Percentiles rank a stretch among this genome's conserved stretches.
Evolutionary conservation across 2,329 filamentous ascomycete species (phyloP).

Genomic region (Knufia petricola): DNA sequence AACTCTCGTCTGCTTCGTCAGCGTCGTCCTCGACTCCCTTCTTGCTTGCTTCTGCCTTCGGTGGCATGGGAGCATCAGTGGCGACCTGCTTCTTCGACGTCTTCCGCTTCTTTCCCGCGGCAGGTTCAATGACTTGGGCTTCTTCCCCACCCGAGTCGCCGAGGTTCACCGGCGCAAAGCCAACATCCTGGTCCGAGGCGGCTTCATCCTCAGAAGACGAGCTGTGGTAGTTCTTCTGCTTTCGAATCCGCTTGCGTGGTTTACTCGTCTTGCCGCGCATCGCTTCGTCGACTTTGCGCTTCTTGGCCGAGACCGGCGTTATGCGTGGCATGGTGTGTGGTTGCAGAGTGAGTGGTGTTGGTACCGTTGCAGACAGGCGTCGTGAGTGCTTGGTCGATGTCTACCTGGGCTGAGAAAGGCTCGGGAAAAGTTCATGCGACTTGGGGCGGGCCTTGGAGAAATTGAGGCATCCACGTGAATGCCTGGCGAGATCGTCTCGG

Average conservation of each 20-base stretch:
- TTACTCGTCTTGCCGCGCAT: slow-evolving; percentile 44
- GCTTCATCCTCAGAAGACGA: slow-evolving; percentile 48
- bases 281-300: slow-evolving; percentile 52
- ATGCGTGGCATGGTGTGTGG: slow-evolving; percentile 23
- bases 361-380: neutral
- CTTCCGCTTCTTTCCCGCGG: slow-evolving; percentile 22
- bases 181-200: slow-evolving; percentile 24
- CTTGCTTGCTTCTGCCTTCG: slow-evolving; percentile 1
- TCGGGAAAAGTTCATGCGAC: neutral
- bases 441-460: neutral
- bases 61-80: neutral
- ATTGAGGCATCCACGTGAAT: neutral
- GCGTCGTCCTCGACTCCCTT: neutral
- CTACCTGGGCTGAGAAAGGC: no score
- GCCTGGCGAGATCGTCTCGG: neutral
- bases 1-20: neutral
- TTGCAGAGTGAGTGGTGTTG: no score
- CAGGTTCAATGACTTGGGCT: no score
- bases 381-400: neutral
- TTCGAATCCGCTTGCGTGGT: slow-evolving; percentile 51
- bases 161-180: slow-evolving; percentile 43
- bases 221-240: slow-evolving; percentile 55
- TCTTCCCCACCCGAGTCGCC: slow-evolving; percentile 36
- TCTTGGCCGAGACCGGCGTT: slow-evolving; percentile 36
- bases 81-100: slow-evolving; percentile 17